phyloP scores from a whole-genome alignment of 108 stramenopile species.

The Parmales sp. region DNA sequence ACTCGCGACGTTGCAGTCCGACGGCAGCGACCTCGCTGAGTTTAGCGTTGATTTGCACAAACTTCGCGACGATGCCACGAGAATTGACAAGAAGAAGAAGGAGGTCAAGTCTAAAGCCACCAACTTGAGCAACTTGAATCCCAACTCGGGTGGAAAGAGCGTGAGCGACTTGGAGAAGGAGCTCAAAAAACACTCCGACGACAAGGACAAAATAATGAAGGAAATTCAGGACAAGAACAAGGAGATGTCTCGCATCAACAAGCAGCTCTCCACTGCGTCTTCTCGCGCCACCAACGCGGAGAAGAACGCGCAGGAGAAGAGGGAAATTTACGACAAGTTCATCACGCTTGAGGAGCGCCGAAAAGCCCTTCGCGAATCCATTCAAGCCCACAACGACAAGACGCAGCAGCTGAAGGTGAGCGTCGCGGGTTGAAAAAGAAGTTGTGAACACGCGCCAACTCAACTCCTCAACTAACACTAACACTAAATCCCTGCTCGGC shows the following conservation, averaged over 20 bases:
- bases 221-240: slow-evolving; percentile 55
- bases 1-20: background rate
- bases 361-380: background rate
- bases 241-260: slow-evolving; percentile 46
- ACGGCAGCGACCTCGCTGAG: background rate
- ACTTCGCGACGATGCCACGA: slow-evolving; percentile 21
- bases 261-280: slow-evolving; percentile 26
- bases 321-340: slow-evolving; percentile 50
- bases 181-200: slow-evolving; percentile 20
- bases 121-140: slow-evolving; percentile 13
- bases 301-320: slow-evolving; percentile 43
- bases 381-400: background rate
- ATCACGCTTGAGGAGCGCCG: background rate
- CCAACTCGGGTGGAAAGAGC: slow-evolving; percentile 19
- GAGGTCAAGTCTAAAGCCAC: slow-evolving; percentile 49
- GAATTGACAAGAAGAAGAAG: slow-evolving; percentile 28
- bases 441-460: no score
- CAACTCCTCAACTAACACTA: no score
- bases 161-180: background rate
- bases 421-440: no score
- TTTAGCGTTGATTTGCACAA: slow-evolving; percentile 32
- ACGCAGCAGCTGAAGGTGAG: background rate
- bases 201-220: slow-evolving; percentile 44
- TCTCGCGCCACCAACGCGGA: slow-evolving; percentile 38
- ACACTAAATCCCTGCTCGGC: no score